Conservation (phyloP, 2,329 filamentous ascomycete genomes). For the Phyllosticta ampelicida region DNA sequence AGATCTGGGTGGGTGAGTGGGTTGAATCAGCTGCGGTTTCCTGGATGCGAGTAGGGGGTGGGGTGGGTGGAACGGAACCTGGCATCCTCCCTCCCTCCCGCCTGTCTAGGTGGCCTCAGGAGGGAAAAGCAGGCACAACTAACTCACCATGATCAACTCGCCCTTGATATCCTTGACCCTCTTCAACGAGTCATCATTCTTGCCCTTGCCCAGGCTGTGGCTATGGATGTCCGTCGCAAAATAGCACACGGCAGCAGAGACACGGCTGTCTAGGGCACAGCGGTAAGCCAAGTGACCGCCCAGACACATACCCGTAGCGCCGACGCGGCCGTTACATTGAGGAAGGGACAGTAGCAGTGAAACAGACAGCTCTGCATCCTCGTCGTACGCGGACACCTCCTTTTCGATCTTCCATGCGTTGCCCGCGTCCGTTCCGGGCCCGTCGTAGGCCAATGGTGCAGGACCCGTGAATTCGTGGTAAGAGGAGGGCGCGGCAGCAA, state of each 20-base stretch:
- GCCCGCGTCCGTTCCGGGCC: constrained; percentile 73
- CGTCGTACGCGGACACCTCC: constrained; percentile 76
- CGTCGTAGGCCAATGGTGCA: constrained; percentile 75
- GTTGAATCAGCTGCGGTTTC: neutral
- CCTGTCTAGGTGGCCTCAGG: too few relatives aligned
- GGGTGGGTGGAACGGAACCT: too few relatives aligned
- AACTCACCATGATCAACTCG: constrained; percentile 60
- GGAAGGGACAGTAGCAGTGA: constrained; percentile 30
- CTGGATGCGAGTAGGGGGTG: too few relatives aligned
- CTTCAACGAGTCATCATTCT: constrained; percentile 51
- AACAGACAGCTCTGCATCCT: constrained; percentile 37
- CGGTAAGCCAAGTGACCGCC: constrained; percentile 77
- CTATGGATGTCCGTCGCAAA: constrained; percentile 89
- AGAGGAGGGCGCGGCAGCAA: constrained; percentile 78
- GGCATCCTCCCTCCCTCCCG: too few relatives aligned
- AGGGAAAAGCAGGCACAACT: neutral
- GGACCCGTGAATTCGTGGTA: constrained; percentile 91
- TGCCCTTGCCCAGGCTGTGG: constrained; percentile 59
- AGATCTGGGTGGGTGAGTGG: constrained; percentile 48
- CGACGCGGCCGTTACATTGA: constrained; percentile 63
- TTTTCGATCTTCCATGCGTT: constrained; percentile 81
- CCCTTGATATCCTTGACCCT: constrained; percentile 58
- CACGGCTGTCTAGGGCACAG: constrained; percentile 62
- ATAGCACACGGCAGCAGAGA: constrained; percentile 71
- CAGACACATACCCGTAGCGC: constrained; percentile 81